phyloP scores from a whole-genome alignment of 179 eudicot genomes.

The Gypsophila paniculata region DNA sequence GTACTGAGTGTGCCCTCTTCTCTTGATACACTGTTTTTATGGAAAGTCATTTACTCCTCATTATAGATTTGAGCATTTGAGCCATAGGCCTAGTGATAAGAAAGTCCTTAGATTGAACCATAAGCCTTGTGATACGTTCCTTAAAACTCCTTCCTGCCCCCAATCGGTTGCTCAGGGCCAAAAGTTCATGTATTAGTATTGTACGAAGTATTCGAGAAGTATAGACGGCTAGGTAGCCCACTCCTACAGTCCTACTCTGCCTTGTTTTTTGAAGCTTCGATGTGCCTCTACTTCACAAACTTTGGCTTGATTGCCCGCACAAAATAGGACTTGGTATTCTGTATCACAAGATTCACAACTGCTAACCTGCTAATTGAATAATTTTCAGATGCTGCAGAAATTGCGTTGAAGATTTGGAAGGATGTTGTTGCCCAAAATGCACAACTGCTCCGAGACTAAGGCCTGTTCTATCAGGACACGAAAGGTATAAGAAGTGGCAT shows the following conservation, averaged over 20 bases:
- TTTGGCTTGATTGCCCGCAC: not conserved
- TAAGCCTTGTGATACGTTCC: no score
- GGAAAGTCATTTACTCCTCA: no score
- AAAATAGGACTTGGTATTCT: not conserved
- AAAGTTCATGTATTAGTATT: no score
- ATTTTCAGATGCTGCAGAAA: conserved; percentile 32
- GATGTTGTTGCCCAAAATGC: conserved; percentile 77
- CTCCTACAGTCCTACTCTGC: not conserved
- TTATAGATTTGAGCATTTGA: no score
- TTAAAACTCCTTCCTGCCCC: no score
- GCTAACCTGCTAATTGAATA: conserved; percentile 3
- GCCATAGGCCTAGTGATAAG: no score
- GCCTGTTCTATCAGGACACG: conserved; percentile 60
- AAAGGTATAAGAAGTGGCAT: conserved; percentile 89
- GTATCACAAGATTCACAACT: no score
- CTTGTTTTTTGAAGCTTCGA: not conserved
- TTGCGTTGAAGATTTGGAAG: conserved; percentile 55
- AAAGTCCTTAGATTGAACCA: no score
- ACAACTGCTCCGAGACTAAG: conserved; percentile 68
- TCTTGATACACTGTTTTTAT: no score
- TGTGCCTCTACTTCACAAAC: not conserved
- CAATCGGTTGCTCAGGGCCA: no score
- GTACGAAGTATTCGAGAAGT: no score
- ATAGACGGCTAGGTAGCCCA: not conserved
- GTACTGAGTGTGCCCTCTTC: no score